These are phyloP conservation scores for Pseudocercospora fijiensis DNA, from an alignment of 2,329 filamentous ascomycete species.

Conservation along the genomic window DNA sequence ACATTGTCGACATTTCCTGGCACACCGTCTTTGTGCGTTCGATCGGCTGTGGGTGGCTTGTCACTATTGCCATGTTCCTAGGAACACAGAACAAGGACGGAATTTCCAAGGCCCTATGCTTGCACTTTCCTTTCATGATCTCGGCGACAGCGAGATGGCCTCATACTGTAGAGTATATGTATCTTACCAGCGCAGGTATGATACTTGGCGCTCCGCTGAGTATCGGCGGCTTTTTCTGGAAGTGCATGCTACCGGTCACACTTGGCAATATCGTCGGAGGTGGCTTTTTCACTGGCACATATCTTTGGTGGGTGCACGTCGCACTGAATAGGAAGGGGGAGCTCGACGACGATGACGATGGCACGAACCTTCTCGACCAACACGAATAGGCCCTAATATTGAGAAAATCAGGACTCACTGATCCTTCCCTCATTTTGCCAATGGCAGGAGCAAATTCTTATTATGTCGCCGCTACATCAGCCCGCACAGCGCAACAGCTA, in stretches of 20 bases:
- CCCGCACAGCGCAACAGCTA: neutral
- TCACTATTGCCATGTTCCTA: slow-evolving; percentile 35
- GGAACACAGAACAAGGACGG: slow-evolving; percentile 36
- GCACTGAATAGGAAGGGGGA: slow-evolving; percentile 12
- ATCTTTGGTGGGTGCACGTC: slow-evolving; percentile 24
- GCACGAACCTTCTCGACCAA: neutral
- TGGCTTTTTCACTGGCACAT: slow-evolving; percentile 28
- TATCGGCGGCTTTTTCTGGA: slow-evolving; percentile 30
- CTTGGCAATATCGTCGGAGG: slow-evolving; percentile 33
- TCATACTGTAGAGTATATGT: slow-evolving; percentile 38
- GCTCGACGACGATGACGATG: slow-evolving; percentile 11
- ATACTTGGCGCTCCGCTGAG: slow-evolving; percentile 30
- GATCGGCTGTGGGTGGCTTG: slow-evolving; percentile 33
- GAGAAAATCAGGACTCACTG: too few relatives aligned
- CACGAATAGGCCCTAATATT: neutral
- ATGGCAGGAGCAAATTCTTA: too few relatives aligned
- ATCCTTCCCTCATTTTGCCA: too few relatives aligned
- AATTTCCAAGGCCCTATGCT: slow-evolving; percentile 33
- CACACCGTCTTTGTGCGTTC: slow-evolving; percentile 32
- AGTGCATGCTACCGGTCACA: slow-evolving; percentile 32
- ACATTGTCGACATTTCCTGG: slow-evolving; percentile 30
- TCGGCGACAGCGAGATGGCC: slow-evolving; percentile 30
- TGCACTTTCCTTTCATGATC: slow-evolving; percentile 35
- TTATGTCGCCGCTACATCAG: neutral
- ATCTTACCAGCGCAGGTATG: slow-evolving; percentile 29